These are phyloP conservation scores for Colletotrichum sp. DNA, from an alignment of 2,329 filamentous ascomycete genomes.

Conservation along the genomic window DNA sequence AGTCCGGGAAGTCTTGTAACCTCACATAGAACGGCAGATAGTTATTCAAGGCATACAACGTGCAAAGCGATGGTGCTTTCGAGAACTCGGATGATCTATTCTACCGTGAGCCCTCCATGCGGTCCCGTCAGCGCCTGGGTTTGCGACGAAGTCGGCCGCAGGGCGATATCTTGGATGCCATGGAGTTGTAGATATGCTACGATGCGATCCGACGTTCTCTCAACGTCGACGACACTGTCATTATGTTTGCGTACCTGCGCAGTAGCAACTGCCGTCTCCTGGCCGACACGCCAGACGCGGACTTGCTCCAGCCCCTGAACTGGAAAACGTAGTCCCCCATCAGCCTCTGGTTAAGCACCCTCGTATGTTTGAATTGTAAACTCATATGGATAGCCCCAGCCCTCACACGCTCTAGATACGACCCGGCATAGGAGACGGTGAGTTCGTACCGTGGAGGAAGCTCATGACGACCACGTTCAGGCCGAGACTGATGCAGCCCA, in stretches of 20 bases:
- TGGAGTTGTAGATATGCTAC: constrained; percentile 75
- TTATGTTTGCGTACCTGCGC: constrained; percentile 71
- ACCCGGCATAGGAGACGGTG: too few species aligned
- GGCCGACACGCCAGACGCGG: constrained; percentile 76
- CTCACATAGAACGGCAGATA: not conserved
- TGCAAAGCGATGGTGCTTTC: not conserved
- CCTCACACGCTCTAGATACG: constrained; percentile 67
- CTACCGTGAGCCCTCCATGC: rapidly evolving
- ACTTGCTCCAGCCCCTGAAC: constrained; percentile 73
- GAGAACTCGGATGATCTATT: not conserved
- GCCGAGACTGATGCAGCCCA: constrained; percentile 70
- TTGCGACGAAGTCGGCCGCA: constrained; percentile 65
- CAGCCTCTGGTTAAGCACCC: too few species aligned
- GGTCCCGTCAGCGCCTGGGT: not conserved
- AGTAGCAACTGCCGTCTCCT: constrained; percentile 72
- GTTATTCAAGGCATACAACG: not conserved
- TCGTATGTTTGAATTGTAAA: too few species aligned
- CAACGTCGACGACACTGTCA: constrained; percentile 61
- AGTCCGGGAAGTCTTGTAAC: not conserved
- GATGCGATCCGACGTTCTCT: constrained; percentile 64
- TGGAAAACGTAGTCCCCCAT: constrained; percentile 56
- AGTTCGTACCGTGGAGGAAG: constrained; percentile 57
- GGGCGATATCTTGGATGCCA: constrained; percentile 73
- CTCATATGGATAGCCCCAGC: constrained; percentile 70
- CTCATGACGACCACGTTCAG: constrained; percentile 71